Base-by-base conservation (phyloP, 108 stramenopile species). In the Aureococcus anophagefferens region DNA sequence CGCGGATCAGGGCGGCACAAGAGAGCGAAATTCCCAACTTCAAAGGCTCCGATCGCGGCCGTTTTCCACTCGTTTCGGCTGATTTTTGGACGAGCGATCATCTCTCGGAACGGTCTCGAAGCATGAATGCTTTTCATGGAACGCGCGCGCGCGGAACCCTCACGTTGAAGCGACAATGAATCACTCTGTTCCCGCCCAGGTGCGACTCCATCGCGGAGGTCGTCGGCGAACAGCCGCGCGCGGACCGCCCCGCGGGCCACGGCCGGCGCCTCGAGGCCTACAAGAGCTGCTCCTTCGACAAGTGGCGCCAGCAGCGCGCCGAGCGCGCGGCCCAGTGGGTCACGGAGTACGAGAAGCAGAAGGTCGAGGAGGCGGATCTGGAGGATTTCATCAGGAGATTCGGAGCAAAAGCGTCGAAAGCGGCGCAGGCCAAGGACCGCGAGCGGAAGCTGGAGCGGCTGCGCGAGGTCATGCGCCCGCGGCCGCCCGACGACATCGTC, bases 391-490 rank as follows among this genome's bases (percentile, higher is more conserved):
- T 95, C 30, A 90, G 93, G 46, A 85, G 87, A 62, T 95, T 80
- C 64, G 91, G 94, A 33, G 91, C 88, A 32, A 80, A 86, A 31
- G 94, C 91, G 7, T 93, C 89, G n/a, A 95, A 93, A 73, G 91
- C 92, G 36, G 69, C 88, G 36, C 71, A 82, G 35, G 94, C 94
- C 5, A 91, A 95, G 70, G 89, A 88, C 71, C 85, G 93, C 30
- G 89, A 91, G 65, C 93, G 91, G 82, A 85, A 82, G 80, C 79
- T 96, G 63, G 90, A 92, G 66, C 89, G 84, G 71, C 93, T 94
- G 91, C 78, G 75, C 31, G 73, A 76, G 68, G 88, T 86, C 34
- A 85, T 86, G 69, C 67, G 89, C 62, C 80, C 81, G 73, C 84
- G 84, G 31, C 88, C 90, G 30, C 78, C 51, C 7, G 21, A 28